Percentiles rank a stretch among this genome's conserved stretches.
Conservation (phyloP, 306 rosid species). For the Alnus glutinosa region DNA sequence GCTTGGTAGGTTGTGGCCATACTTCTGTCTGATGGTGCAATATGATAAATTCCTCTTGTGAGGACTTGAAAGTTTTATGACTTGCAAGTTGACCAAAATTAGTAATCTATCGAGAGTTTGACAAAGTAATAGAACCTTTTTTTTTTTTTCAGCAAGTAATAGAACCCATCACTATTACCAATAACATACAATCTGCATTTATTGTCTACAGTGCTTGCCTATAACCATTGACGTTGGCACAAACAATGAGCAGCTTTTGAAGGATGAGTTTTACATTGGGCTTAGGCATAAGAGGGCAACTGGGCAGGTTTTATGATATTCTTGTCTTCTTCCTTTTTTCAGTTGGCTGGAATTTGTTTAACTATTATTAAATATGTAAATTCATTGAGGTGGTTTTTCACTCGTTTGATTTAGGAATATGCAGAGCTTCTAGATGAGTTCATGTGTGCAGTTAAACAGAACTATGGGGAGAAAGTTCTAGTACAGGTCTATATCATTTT, state of each 20-base stretch:
- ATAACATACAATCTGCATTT: slow-evolving; percentile 19
- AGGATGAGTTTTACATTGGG: slow-evolving; percentile 91
- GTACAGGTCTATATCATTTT: slow-evolving; percentile 66
- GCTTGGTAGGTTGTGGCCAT: background rate
- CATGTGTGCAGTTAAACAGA: slow-evolving; percentile 88
- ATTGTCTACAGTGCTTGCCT: slow-evolving; percentile 81
- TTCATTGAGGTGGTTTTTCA: slow-evolving; percentile 23
- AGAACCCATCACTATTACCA: background rate
- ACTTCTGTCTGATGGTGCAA: background rate
- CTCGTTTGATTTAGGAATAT: slow-evolving; percentile 63
- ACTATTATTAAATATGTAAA: background rate
- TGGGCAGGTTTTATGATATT: slow-evolving; percentile 63
- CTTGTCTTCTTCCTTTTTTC: background rate
- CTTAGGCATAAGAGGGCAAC: slow-evolving; percentile 82
- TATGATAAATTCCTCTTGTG: background rate
- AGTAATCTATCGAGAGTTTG: background rate
- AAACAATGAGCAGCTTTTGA: slow-evolving; percentile 81
- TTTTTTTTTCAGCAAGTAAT: background rate
- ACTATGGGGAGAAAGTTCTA: slow-evolving; percentile 91
- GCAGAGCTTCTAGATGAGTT: slow-evolving; percentile 92
- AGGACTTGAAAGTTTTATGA: background rate
- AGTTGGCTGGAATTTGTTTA: background rate
- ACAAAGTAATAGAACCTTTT: background rate
- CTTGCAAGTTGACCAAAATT: background rate
- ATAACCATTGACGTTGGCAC: slow-evolving; percentile 96